Conservation (phyloP, 2,329 filamentous ascomycete genomes). For the Tolypocladium sp. region DNA sequence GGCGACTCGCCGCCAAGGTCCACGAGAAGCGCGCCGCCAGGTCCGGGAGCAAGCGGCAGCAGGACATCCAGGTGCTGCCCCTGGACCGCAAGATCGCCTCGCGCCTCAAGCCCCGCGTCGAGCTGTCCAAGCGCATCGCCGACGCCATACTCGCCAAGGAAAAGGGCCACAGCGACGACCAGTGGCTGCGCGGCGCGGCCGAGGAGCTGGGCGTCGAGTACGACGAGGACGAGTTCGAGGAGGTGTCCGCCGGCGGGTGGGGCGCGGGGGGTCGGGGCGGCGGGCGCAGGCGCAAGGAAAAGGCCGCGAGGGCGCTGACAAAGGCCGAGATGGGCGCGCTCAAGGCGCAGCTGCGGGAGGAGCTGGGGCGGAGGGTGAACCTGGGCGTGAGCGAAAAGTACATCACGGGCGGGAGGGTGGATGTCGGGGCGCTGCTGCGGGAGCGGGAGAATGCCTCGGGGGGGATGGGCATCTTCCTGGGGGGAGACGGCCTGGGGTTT, state of each 20-base stretch:
- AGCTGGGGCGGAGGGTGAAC: constrained; percentile 70
- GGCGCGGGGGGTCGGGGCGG: constrained; percentile 59
- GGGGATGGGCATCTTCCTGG: constrained; percentile 25
- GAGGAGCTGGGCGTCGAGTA: constrained; percentile 93
- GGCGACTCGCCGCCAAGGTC: constrained; percentile 78
- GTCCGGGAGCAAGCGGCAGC: constrained; percentile 32
- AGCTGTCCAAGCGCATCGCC: constrained; percentile 77
- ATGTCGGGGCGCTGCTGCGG: constrained; percentile 62
- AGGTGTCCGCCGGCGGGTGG: constrained; percentile 57
- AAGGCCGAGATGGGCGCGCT: constrained; percentile 67
- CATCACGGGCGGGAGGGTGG: constrained; percentile 73
- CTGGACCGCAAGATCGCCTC: constrained; percentile 72
- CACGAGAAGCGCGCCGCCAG: constrained; percentile 50
- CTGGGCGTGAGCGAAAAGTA: constrained; percentile 83
- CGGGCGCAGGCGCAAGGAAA: constrained; percentile 66
- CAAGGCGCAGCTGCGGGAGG: constrained; percentile 60
- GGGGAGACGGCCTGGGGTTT: constrained; percentile 24
- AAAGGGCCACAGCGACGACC: constrained; percentile 73
- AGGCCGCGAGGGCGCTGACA: constrained; percentile 54
- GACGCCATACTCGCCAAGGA: constrained; percentile 80
- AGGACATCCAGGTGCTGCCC: constrained; percentile 71
- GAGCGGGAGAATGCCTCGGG: constrained; percentile 42
- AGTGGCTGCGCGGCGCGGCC: constrained; percentile 74
- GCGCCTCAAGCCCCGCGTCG: constrained; percentile 67
- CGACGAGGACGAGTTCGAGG: constrained; percentile 80